Evolutionary conservation across 306 rosid species (phyloP).

Genomic region (Acacia acuminata): DNA sequence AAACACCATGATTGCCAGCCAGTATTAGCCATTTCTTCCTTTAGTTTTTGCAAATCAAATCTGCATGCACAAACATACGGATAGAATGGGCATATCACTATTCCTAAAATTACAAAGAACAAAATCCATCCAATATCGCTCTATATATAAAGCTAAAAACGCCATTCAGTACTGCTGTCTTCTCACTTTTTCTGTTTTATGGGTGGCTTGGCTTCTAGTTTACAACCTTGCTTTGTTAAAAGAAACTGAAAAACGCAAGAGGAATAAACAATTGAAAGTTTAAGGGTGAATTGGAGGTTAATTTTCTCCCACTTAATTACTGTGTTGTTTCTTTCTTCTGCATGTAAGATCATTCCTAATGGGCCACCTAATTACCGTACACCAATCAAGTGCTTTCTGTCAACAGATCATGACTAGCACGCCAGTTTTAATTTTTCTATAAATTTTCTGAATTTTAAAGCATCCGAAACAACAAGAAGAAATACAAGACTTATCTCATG

Average conservation of each 20-base stretch:
- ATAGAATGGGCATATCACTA: conserved; percentile 21
- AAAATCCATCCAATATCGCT: conserved; percentile 28
- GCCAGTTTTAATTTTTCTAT: conserved; percentile 13
- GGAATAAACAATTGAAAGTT: background rate
- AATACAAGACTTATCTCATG: too few relatives aligned
- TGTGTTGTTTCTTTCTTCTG: conserved; percentile 8
- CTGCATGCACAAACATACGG: conserved; percentile 32
- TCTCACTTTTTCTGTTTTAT: conserved; percentile 10
- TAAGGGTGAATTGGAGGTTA: background rate
- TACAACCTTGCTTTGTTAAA: conserved; percentile 11
- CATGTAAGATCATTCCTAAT: conserved; percentile 26
- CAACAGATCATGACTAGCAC: conserved; percentile 6
- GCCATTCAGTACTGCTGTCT: conserved; percentile 17
- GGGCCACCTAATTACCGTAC: conserved; percentile 24
- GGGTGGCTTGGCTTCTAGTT: conserved; percentile 19
- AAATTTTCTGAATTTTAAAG: conserved; percentile 6
- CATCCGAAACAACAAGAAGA: background rate
- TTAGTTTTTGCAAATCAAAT: conserved; percentile 33
- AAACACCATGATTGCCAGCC: conserved; percentile 13
- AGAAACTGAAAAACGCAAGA: conserved; percentile 5
- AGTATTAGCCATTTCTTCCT: conserved; percentile 26
- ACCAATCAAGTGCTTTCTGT: conserved; percentile 14
- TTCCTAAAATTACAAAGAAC: conserved; percentile 21
- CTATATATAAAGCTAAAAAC: conserved; percentile 6
- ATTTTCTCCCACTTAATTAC: conserved; percentile 11